Conservation (phyloP, 768 basidiomycete species). For the Boletus rufocinnamomeus region DNA sequence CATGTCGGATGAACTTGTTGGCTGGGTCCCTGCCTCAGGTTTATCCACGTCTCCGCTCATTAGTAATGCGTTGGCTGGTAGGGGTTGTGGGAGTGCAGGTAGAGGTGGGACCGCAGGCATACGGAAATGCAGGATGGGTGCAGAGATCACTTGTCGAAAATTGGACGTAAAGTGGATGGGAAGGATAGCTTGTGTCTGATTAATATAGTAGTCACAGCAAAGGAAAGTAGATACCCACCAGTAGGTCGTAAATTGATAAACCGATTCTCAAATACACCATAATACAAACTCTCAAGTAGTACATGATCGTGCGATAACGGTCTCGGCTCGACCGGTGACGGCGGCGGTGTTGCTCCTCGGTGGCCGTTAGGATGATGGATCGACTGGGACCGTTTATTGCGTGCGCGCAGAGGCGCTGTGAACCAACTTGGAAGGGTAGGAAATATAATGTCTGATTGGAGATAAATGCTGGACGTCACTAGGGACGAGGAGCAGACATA, state of each 20-base stretch:
- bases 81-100: constrained; percentile 43
- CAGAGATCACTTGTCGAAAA: constrained; percentile 63
- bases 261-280: constrained; percentile 66
- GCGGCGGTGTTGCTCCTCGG: constrained; percentile 35
- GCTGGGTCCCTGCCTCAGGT: constrained; percentile 24
- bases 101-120: constrained; percentile 73
- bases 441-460: constrained; percentile 63
- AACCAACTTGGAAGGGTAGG: constrained; percentile 80
- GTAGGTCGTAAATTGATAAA: constrained; percentile 74
- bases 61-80: constrained; percentile 29
- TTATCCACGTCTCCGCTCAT: constrained; percentile 30
- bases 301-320: constrained; percentile 64
- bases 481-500: constrained; percentile 29
- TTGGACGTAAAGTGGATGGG: constrained; percentile 72
- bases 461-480: background rate
- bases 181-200: constrained; percentile 51
- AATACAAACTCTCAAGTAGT: constrained; percentile 64
- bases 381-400: constrained; percentile 48
- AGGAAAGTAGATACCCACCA: constrained; percentile 41
- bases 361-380: constrained; percentile 52
- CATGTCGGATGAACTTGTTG: constrained; percentile 14
- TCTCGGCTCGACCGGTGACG: constrained; percentile 34
- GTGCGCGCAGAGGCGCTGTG: constrained; percentile 64
- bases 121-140: constrained; percentile 62
- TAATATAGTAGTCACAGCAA: constrained; percentile 3